Evolutionary conservation across 108 stramenopile species (phyloP).

Genomic region (Parmales sp.): DNA sequence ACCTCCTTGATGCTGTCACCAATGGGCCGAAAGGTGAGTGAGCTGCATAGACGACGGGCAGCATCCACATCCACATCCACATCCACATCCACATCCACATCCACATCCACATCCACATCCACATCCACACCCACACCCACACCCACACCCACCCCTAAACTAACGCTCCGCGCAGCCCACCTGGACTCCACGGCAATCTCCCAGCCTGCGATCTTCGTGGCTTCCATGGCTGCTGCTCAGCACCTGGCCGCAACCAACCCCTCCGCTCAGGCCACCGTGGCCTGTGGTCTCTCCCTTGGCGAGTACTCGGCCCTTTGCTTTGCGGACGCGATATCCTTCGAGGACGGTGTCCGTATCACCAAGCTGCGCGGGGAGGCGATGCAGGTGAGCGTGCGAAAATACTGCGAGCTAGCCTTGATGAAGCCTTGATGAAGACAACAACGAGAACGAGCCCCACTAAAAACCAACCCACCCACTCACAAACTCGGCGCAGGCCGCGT

Average conservation of each 20-base stretch:
- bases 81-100: neutral
- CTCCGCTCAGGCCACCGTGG: constrained; percentile 82
- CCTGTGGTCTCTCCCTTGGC: constrained; percentile 87
- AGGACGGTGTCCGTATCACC: constrained; percentile 93
- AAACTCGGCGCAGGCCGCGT: constrained; percentile 92
- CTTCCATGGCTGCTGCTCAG: constrained; percentile 93
- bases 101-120: neutral
- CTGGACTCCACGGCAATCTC: constrained; percentile 90
- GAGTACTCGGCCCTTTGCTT: constrained; percentile 97
- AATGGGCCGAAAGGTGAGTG: constrained; percentile 77
- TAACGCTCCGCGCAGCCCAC: constrained; percentile 8
- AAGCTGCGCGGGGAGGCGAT: constrained; percentile 93
- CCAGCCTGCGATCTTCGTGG: constrained; percentile 96
- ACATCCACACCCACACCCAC: neutral
- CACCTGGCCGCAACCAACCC: constrained; percentile 76
- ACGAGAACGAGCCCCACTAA: too few species aligned
- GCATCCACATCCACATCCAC: neutral
- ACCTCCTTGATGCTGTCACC: constrained; percentile 77
- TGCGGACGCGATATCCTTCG: constrained; percentile 89
- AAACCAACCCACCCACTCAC: too few species aligned
- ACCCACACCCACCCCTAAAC: neutral
- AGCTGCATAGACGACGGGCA: neutral
- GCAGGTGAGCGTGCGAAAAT: too few species aligned
- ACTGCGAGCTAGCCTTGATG: too few species aligned
- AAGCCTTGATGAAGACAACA: too few species aligned